phyloP scores from a whole-genome alignment of 2,329 filamentous ascomycete species.

The Neocucurbitaria cava region DNA sequence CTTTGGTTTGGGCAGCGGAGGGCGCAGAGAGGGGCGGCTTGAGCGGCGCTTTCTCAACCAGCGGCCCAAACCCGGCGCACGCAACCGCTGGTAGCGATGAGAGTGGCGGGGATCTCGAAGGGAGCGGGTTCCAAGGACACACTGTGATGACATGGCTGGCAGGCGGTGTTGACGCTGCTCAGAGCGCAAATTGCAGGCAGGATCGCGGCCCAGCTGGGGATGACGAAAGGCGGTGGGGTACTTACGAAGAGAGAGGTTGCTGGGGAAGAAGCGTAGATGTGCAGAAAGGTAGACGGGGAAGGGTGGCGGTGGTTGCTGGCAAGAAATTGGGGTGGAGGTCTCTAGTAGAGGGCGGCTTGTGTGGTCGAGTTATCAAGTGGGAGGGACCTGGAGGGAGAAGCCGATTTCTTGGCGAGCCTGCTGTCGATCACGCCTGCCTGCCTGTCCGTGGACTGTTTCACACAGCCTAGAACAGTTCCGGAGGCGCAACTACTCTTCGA shows the following conservation, averaged over 20 bases:
- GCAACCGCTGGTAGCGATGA: conserved; percentile 13
- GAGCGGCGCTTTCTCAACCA: conserved; percentile 26
- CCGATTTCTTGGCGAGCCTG: conserved; percentile 27
- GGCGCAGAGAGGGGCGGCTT: conserved; percentile 40
- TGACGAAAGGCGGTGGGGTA: conserved; percentile 37
- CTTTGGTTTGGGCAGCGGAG: conserved; percentile 23
- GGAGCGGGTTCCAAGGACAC: conserved; percentile 15
- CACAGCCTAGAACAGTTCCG: conserved; percentile 28
- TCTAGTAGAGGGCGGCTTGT: conserved; percentile 28
- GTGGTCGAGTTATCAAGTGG: conserved; percentile 34
- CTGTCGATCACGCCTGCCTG: conserved; percentile 34
- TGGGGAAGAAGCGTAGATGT: conserved; percentile 10
- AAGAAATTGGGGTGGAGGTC: conserved; percentile 26
- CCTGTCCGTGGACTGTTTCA: conserved; percentile 27
- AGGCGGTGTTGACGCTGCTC: conserved; percentile 26
- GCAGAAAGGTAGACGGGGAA: conserved; percentile 17
- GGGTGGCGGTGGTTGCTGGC: conserved; percentile 21
- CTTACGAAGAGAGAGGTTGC: conserved; percentile 38
- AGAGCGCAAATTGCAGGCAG: conserved; percentile 38
- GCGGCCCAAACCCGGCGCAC: conserved; percentile 18
- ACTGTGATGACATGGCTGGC: conserved; percentile 26
- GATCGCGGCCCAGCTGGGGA: conserved; percentile 28
- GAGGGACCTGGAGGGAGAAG: conserved; percentile 31
- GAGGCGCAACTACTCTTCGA: conserved; percentile 22
- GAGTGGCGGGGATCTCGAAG: conserved; percentile 11